Evolutionary conservation across 352 stramenopile genomes (phyloP).

Genomic region (Globisporangium uncinulatum): DNA sequence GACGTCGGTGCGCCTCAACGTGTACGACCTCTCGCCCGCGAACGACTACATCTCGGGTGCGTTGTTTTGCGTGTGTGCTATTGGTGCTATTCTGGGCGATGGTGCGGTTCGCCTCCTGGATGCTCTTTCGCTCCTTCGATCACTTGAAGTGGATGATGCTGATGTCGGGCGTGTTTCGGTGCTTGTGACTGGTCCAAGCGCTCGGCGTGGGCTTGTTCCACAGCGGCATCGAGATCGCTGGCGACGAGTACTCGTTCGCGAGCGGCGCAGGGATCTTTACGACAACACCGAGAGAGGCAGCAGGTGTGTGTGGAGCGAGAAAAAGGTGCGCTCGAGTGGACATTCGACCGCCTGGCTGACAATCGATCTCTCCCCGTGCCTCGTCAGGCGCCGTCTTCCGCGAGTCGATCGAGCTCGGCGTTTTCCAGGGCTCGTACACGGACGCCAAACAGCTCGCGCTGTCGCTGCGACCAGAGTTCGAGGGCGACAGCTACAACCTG

Average conservation of each 20-base stretch:
- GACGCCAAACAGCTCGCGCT: slow-evolving; percentile 80
- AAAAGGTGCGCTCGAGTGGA: too few relatives aligned
- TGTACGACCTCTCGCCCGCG: slow-evolving; percentile 90
- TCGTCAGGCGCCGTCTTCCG: slow-evolving; percentile 74
- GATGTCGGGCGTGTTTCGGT: slow-evolving; percentile 4
- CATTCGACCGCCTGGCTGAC: not conserved
- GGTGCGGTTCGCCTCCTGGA: not conserved
- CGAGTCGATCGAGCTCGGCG: slow-evolving; percentile 85
- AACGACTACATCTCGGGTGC: slow-evolving; percentile 88
- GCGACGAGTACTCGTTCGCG: slow-evolving; percentile 91
- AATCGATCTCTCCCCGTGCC: not conserved
- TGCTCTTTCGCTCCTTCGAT: not conserved
- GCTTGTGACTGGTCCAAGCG: slow-evolving; percentile 12
- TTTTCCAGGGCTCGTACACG: slow-evolving; percentile 79
- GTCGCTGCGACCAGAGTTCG: slow-evolving; percentile 84
- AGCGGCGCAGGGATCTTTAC: slow-evolving; percentile 89
- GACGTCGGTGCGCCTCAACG: slow-evolving; percentile 83
- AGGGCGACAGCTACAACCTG: slow-evolving; percentile 88
- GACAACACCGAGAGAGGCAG: slow-evolving; percentile 49
- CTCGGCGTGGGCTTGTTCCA: slow-evolving; percentile 91
- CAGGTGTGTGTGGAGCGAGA: slow-evolving; percentile 26
- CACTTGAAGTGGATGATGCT: not conserved
- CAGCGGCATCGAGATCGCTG: slow-evolving; percentile 89
- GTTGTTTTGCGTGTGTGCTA: not conserved
- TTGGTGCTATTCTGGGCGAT: not conserved